A percentile compares a stretch with the other conserved stretches of the same genome.
These are phyloP conservation scores for Cichorium intybus DNA, from an alignment of 140 eudicot species.

Conservation along the genomic window DNA sequence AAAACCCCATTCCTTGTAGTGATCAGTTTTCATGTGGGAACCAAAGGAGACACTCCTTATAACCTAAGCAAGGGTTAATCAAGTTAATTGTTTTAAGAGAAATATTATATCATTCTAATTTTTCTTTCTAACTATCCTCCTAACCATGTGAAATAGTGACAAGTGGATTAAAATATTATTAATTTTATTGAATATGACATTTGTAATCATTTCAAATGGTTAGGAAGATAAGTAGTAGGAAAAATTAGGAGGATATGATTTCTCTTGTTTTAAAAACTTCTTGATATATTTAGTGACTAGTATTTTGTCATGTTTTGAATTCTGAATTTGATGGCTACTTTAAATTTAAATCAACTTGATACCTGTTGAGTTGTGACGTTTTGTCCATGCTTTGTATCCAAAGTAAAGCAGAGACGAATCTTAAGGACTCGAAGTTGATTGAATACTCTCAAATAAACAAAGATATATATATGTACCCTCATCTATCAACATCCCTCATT, in stretches of 20 bases:
- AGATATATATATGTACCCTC: slow-evolving; percentile 36
- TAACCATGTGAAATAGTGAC: too few relatives aligned
- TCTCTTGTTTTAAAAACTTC: neutral
- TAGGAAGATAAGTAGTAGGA: too few relatives aligned
- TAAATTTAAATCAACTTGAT: slow-evolving; percentile 2
- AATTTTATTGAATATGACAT: too few relatives aligned
- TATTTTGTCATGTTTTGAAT: slow-evolving; percentile 17
- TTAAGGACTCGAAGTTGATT: slow-evolving; percentile 22
- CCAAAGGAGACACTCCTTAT: too few relatives aligned
- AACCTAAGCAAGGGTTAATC: slow-evolving; percentile 1
- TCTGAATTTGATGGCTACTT: neutral
- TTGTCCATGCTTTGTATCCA: slow-evolving; percentile 27
- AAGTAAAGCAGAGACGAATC: slow-evolving; percentile 1
- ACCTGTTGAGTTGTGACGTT: slow-evolving; percentile 16
- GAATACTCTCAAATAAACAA: slow-evolving; percentile 23
- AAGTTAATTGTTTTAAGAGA: neutral
- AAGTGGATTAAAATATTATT: too few relatives aligned
- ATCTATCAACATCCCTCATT: slow-evolving; percentile 15
- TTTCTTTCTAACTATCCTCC: too few relatives aligned
- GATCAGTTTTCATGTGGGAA: too few relatives aligned
- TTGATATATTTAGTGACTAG: slow-evolving; percentile 12
- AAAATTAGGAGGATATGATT: too few relatives aligned
- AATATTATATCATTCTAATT: too few relatives aligned
- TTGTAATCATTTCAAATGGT: too few relatives aligned
- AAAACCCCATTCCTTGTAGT: too few relatives aligned